Evolutionary conservation across 129 eudicot species (phyloP).

Genomic region (Arctium lappa): DNA sequence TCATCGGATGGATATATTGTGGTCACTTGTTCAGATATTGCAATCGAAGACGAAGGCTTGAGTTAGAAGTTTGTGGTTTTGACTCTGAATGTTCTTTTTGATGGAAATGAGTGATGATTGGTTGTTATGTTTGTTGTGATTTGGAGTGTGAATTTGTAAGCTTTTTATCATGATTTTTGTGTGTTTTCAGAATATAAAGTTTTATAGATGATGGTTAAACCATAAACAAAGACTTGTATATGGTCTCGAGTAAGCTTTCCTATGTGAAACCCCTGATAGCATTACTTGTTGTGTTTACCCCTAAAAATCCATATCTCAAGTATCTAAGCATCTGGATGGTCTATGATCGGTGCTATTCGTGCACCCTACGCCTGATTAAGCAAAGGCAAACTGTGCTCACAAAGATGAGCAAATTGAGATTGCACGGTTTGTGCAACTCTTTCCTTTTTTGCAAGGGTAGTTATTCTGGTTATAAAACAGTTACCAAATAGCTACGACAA

Average conservation of each 20-base stretch:
- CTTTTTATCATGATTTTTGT: slow-evolving; percentile 15
- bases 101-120: slow-evolving; percentile 18
- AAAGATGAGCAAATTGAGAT: not conserved
- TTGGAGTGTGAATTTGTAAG: slow-evolving; percentile 27
- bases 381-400: not conserved
- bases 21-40: slow-evolving; percentile 70
- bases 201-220: slow-evolving; percentile 6
- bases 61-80: slow-evolving; percentile 1
- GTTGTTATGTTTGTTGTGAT: slow-evolving; percentile 17
- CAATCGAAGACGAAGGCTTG: slow-evolving; percentile 40
- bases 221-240: not conserved
- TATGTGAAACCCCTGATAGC: no score
- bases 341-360: no score
- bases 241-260: not conserved
- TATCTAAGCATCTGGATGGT: no score
- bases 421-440: not conserved
- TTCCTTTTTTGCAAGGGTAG: not conserved
- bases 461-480: not conserved
- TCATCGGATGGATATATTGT: slow-evolving; percentile 74
- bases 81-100: not conserved
- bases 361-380: no score
- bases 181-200: slow-evolving; percentile 9
- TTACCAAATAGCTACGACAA: not conserved
- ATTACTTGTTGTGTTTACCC: no score
- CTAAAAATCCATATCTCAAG: no score